Evolutionary conservation across 1,139 yeast genomes (phyloP).

Genomic region (Wickerhamiella pararugosa): DNA sequence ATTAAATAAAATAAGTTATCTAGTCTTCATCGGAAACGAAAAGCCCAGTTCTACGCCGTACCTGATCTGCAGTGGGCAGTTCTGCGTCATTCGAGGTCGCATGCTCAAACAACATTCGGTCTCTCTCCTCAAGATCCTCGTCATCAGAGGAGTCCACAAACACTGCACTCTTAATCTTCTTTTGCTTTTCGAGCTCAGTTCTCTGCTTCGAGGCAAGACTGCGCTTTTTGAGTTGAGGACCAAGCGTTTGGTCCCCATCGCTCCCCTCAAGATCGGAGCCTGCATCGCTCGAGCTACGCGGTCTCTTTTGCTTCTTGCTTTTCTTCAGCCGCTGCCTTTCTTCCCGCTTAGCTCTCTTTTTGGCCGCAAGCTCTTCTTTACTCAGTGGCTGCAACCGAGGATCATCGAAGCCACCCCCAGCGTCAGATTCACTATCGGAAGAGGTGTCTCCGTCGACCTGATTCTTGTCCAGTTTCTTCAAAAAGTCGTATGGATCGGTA

Average conservation of each 20-base stretch:
- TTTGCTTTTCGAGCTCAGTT: constrained; percentile 7
- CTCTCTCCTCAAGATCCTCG: constrained; percentile 46
- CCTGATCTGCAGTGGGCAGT: too few species aligned
- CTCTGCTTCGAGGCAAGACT: constrained; percentile 15
- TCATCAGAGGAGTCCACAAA: constrained; percentile 52
- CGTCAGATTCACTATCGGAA: constrained; percentile 1
- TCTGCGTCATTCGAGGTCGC: constrained; percentile 23
- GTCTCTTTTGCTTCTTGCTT: constrained; percentile 1
- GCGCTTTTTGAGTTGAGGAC: constrained; percentile 1
- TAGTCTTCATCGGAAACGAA: too few species aligned
- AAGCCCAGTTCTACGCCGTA: too few species aligned
- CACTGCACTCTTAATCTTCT: constrained; percentile 26
- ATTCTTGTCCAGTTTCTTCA: constrained; percentile 7
- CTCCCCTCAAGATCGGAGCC: constrained; percentile 1
- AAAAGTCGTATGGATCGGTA: constrained; percentile 3
- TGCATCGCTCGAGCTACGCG: background rate
- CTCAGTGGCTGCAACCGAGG: constrained; percentile 8
- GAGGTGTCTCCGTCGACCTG: constrained; percentile 7
- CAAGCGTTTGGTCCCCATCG: constrained; percentile 4
- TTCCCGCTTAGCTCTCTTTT: background rate
- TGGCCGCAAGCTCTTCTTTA: constrained; percentile 6
- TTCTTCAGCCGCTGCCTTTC: constrained; percentile 1
- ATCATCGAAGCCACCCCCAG: constrained; percentile 5
- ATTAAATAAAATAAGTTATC: too few species aligned
- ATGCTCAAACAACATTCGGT: constrained; percentile 38